Conservation (phyloP, 306 rosid genomes). For the Begonia masoniana region DNA sequence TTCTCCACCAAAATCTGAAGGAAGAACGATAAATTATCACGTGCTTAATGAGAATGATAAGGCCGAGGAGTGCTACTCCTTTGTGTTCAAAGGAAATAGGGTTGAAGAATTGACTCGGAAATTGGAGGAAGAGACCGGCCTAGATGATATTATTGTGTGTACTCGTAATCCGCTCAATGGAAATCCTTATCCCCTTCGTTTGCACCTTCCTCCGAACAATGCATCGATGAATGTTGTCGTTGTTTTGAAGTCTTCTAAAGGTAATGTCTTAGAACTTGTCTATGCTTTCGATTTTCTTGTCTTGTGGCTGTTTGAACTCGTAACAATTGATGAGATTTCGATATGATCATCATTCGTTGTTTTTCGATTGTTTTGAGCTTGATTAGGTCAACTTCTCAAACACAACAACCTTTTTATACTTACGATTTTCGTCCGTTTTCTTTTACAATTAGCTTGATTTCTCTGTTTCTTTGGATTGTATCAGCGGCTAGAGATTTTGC, state of each 20-base stretch:
- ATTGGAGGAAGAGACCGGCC: conserved; percentile 5
- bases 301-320: background rate
- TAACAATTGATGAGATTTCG: no score
- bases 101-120: conserved; percentile 9
- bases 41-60: background rate
- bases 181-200: conserved; percentile 9
- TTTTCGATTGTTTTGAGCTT: no score
- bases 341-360: no score
- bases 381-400: no score
- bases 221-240: conserved; percentile 6
- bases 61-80: background rate
- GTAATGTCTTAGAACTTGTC: background rate
- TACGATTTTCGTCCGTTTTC: background rate
- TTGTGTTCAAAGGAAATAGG: conserved; percentile 6
- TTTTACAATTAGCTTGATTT: background rate
- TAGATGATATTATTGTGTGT: conserved; percentile 8
- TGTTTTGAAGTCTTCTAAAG: conserved; percentile 9
- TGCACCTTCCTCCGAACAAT: conserved; percentile 15
- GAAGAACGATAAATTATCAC: background rate
- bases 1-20: background rate
- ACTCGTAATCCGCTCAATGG: conserved; percentile 8
- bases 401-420: background rate
- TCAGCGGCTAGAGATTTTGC: conserved; percentile 10
- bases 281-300: background rate
- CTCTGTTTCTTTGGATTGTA: background rate